Evolutionary conservation across 2,329 filamentous ascomycete species (phyloP), one percentile per base, ranked within the genome.

Genomic region (Neopestalotiopsis rosae): DNA sequence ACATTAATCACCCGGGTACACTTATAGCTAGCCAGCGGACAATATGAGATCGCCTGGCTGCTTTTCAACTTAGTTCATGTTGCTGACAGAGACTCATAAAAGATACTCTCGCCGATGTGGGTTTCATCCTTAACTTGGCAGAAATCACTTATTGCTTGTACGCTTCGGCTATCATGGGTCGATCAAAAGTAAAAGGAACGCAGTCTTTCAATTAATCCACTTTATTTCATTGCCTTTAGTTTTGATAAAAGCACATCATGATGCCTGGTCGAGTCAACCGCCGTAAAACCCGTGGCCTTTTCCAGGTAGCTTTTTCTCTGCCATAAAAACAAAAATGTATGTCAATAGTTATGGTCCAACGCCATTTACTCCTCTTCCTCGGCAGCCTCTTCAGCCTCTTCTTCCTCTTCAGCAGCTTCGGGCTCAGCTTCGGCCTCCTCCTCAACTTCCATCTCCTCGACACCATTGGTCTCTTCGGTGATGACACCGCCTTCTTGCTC

Each of bases 401-500:
- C 57, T 20, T 28, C 24, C 6, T 24, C 57, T 12, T 59, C 59
- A 38, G 30, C 64, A 14, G 52, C 24, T 12, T 66, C 64, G 24
- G 52, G 32, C 9, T 30, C 49, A 4, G 70, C 74, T 9, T 74
- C 75, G 45, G 67, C 74, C 38, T 71, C 75, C 1, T 74, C 74
- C 28, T 72, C 74, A n/a, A 72, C 76, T 52, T 74, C 73, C 30
- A 61, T 68, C 63, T 68, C 69, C 30, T 17, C 72, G 5, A 69
- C 71, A 56, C 38, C 63, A 2, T 78, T 77, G 76, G 70, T 79
- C 73, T 68, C 77, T 75, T 76, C 83, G 71, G 72, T 80, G 69
- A 72, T 70, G 5, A 81, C 78, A 3, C 85, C 86, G 3, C 92
- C 92, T 74, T 94, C 91, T 69, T 87, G 88, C 84, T 98, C 96